Base-by-base conservation (phyloP, 2,329 filamentous ascomycete species). In the Lomentospora prolificans region DNA sequence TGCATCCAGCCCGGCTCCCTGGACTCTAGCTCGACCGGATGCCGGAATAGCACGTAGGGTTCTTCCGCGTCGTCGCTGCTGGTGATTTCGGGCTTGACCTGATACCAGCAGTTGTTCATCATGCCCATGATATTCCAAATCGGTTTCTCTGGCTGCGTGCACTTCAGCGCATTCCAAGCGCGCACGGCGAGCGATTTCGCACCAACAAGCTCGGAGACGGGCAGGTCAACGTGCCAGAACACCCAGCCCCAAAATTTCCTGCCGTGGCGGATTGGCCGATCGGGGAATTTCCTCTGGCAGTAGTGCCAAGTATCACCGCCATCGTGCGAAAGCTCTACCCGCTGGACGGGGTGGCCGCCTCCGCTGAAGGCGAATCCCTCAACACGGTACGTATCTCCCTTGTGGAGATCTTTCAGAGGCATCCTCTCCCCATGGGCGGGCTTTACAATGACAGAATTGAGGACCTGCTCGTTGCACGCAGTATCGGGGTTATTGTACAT, bases 31-130 rank as follows among this genome's bases (percentile, higher is more conserved):
- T 78, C 73, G 4, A 64, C 63, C 0, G 76, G 76, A 60, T 79
- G 76, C 10, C 67, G 67, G 61, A 78, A 79, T n/a, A 69, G 56
- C 3, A 76, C 66, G 2, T 60, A 62, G 2, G 69, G 60, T 4
- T 62, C 61, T 1, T 67, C 73, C 8, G 57, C 57, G 4, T 66
- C 64, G 2, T 70, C 61, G 14, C 65, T 63, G n/a, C 68, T 63
- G 0, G 64, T 56, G 3, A 73, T 68, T 33, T 73, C 69, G 0
- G 70, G 63, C 50, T 70, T 71, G 12, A 79, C 71, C 1, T 64
- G 58, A 58, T 78, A 78, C 72, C 72, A 76, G 58, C 71, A 72
- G 48, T 79, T 79, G 62, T 79, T 80, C 76, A 80, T 78, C 74
- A 79, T 78, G 6, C 65, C 75, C 71, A 75, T 70, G 1, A 75